Percentiles rank a stretch among this genome's conserved stretches.
Conservation (phyloP, 257 asterid species). For the Salvia rosmarinus region DNA sequence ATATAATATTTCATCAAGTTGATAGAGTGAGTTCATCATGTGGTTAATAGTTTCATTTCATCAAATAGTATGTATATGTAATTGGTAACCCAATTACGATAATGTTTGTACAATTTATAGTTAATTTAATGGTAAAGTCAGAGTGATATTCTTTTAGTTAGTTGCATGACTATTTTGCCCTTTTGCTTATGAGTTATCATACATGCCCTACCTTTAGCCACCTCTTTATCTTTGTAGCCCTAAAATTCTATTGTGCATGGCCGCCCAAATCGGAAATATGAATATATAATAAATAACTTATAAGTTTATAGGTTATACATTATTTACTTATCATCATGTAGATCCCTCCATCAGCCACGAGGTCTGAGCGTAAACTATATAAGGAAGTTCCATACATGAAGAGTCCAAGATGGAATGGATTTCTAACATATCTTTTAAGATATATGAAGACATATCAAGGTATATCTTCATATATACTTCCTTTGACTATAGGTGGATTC, state of each 20-base stretch:
- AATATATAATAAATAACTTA: neutral
- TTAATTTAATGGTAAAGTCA: constrained; percentile 33
- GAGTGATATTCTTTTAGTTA: constrained; percentile 36
- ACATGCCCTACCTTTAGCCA: constrained; percentile 28
- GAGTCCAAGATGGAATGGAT: no score
- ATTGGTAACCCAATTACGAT: constrained; percentile 21
- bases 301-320: no score
- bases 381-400: no score
- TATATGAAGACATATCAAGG: no score
- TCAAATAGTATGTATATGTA: constrained; percentile 19
- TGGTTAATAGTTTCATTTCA: constrained; percentile 31
- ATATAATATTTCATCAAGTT: neutral
- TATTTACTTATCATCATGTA: no score
- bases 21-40: constrained; percentile 30
- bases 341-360: no score
- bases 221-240: constrained; percentile 27
- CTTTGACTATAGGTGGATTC: no score
- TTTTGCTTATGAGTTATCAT: constrained; percentile 33
- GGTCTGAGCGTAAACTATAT: no score
- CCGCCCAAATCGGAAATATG: constrained; percentile 15
- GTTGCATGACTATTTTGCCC: constrained; percentile 40
- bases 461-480: no score
- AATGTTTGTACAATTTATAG: constrained; percentile 37
- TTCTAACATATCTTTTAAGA: no score
- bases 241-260: constrained; percentile 19